These are phyloP conservation scores for Trypanosoma mega DNA, from an alignment of 208 protist genomes.

Conservation along the genomic window DNA sequence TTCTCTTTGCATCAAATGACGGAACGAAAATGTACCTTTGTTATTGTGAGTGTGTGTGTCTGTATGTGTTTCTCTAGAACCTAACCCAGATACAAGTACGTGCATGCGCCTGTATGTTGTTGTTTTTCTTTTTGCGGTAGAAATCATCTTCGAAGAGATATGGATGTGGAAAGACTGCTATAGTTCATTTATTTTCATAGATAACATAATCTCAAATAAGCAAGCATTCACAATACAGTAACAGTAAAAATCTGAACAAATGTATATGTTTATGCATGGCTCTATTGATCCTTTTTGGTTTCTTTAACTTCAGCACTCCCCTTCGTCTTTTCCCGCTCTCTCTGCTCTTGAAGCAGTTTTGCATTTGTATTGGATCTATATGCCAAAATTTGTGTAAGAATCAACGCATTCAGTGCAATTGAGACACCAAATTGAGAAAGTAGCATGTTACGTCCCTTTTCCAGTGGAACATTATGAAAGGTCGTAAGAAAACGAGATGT, in stretches of 20 bases:
- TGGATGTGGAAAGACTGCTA: too few relatives aligned
- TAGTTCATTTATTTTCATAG: too few relatives aligned
- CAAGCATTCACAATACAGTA: too few relatives aligned
- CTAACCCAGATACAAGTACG: neutral
- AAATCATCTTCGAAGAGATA: too few relatives aligned
- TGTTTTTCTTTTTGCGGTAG: neutral
- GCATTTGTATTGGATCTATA: slow-evolving; percentile 28
- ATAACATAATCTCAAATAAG: too few relatives aligned
- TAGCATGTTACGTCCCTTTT: slow-evolving; percentile 75
- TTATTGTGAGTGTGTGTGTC: too few relatives aligned
- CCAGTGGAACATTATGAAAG: slow-evolving; percentile 74
- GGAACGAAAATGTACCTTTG: too few relatives aligned
- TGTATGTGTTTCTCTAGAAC: too few relatives aligned
- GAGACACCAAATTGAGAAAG: slow-evolving; percentile 62
- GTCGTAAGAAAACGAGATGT: slow-evolving; percentile 75
- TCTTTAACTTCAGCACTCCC: neutral
- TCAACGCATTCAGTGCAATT: slow-evolving; percentile 54
- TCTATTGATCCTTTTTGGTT: too few relatives aligned
- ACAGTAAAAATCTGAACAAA: too few relatives aligned
- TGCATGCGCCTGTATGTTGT: neutral
- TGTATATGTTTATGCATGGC: too few relatives aligned
- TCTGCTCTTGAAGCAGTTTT: neutral
- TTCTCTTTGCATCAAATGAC: too few relatives aligned
- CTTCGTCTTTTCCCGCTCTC: neutral
- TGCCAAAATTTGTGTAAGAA: slow-evolving; percentile 71